phyloP scores from a whole-genome alignment of 2,329 filamentous ascomycete genomes.

The Pseudogymnoascus sp. region DNA sequence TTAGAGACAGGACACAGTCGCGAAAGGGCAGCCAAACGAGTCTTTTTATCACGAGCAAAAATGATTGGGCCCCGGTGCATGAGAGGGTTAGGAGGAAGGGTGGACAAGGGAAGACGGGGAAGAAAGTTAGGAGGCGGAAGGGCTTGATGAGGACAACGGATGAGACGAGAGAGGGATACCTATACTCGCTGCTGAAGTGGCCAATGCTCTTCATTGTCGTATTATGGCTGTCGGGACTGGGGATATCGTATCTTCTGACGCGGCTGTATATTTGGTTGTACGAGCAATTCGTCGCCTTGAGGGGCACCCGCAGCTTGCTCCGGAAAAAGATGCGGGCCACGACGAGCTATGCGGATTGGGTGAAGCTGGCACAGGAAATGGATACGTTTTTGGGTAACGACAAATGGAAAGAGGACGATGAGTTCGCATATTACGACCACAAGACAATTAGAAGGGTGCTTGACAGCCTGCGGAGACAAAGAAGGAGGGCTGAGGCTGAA shows the following conservation, averaged over 20 bases:
- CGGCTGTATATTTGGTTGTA: slow-evolving; percentile 86
- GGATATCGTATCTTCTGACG: slow-evolving; percentile 68
- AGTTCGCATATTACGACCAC: slow-evolving; percentile 80
- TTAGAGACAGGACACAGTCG: not conserved
- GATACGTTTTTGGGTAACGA: slow-evolving; percentile 77
- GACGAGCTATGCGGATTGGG: slow-evolving; percentile 76
- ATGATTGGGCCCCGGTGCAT: slow-evolving; percentile 90
- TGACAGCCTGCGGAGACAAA: slow-evolving; percentile 62
- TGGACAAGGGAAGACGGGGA: slow-evolving; percentile 30
- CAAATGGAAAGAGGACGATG: slow-evolving; percentile 69
- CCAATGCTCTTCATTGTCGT: slow-evolving; percentile 75
- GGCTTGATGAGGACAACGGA: slow-evolving; percentile 58
- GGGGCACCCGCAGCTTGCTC: slow-evolving; percentile 66
- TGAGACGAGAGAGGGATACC: slow-evolving; percentile 87
- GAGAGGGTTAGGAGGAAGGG: slow-evolving; percentile 49
- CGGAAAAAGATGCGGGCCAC: slow-evolving; percentile 64
- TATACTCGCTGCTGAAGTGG: slow-evolving; percentile 87
- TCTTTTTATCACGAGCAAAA: slow-evolving; percentile 75
- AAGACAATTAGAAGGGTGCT: slow-evolving; percentile 72
- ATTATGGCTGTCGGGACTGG: slow-evolving; percentile 71
- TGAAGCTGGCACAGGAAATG: slow-evolving; percentile 67
- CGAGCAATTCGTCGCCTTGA: slow-evolving; percentile 86
- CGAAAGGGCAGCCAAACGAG: slow-evolving; percentile 17
- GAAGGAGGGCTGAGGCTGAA: slow-evolving; percentile 46
- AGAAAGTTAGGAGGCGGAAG: slow-evolving; percentile 35